Evolutionary conservation across 2,329 filamentous ascomycete genomes (phyloP).

Genomic region (Colletotrichum gloeosporioides): DNA sequence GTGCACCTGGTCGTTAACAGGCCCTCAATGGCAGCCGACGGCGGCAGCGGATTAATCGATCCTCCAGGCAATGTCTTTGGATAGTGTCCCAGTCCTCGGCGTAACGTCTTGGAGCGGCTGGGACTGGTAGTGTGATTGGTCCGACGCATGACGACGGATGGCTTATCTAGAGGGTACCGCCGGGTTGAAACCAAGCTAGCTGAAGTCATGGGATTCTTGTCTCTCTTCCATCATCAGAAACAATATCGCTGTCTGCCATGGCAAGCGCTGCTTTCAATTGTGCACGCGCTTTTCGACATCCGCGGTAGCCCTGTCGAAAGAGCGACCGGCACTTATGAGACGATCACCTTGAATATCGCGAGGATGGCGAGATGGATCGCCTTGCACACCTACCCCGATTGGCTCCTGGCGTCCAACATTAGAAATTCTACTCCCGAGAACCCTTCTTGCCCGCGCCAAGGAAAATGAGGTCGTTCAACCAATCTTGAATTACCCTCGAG

Average conservation of each 20-base stretch:
- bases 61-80: conserved; percentile 5
- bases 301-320: conserved; percentile 12
- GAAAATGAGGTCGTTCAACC: background rate
- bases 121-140: background rate
- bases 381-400: background rate
- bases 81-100: background rate
- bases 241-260: background rate
- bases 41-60: conserved; percentile 5
- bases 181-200: conserved; percentile 17
- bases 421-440: background rate
- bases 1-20: background rate
- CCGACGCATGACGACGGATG: background rate
- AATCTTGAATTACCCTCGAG: background rate
- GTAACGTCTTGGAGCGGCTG: background rate
- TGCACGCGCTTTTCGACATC: background rate
- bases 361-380: background rate
- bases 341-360: background rate
- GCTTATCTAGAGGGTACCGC: conserved; percentile 16
- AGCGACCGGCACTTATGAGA: background rate
- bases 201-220: conserved; percentile 22
- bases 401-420: background rate
- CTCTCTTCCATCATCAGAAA: conserved; percentile 16
- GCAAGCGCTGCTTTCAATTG: background rate
- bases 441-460: background rate
- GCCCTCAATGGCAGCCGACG: background rate